Base-by-base conservation (phyloP, 768 basidiomycete species). In the Candolleomyces aberdarensis region DNA sequence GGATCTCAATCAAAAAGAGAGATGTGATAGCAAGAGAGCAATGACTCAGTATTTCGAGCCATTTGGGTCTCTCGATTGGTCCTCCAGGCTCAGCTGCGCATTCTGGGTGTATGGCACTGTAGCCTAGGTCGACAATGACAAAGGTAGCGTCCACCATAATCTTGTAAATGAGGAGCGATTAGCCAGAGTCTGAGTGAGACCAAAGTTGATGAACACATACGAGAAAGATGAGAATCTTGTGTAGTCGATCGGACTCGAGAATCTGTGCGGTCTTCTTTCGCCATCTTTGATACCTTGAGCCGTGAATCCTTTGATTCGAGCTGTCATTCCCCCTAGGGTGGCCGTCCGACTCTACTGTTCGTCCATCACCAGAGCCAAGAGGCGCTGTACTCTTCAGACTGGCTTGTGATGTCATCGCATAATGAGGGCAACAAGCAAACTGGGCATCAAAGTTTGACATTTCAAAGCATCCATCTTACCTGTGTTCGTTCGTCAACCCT, bases 1-100 rank as follows among this genome's bases (percentile, higher is more conserved):
- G 88, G 56, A 94, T 89, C 84, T 94, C 92, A 62, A 86, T 29
- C 36, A 94, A 70, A 81, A 94, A 93, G 69, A 90, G 68, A 5
- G 83, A 80, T 59, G 87, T 91, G 55, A 94, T 92, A 49, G 61
- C 68, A 44, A 90, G 79, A 5, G 91, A 92, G 56, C 88, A 72
- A 58, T 82, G 76, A 7, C 86, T 73, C 39, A 91, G 74, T 32
- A 85, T 71, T 62, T 84, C 80, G 11, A 93, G 80, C 88, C 88
- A 92, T 20, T 67, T 43, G 1, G 88, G 88, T 17, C 69, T 67
- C 14, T 82, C 81, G 29, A n/a, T 10, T 20, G 78, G 74, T 17
- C 76, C 74, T 11, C 69, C 56, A 63, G 73, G 64, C 3, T 78
- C 74, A 46, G 36, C 36, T 9, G 71, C 70, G 67, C 90, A 91